phyloP scores from a whole-genome alignment of 1,284 basidiomycete genomes.

The Peniophora sp. region DNA sequence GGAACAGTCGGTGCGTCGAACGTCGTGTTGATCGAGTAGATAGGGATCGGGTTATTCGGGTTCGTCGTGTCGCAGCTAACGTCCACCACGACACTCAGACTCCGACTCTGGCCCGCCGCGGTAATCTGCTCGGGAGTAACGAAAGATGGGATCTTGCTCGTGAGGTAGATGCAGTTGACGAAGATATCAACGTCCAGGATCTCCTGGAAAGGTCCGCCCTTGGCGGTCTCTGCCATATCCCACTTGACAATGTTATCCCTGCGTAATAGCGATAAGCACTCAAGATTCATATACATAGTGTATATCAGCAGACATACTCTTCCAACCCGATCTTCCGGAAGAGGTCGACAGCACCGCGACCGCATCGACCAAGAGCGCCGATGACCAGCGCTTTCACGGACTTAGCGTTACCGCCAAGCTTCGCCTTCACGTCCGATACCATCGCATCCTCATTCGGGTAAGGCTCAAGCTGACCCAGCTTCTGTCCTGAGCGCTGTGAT shows the following conservation, averaged over 20 bases:
- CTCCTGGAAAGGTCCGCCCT: slow-evolving; percentile 95
- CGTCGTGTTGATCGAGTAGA: slow-evolving; percentile 94
- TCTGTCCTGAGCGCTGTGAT: slow-evolving; percentile 53
- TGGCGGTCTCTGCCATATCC: slow-evolving; percentile 96
- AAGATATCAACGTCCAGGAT: slow-evolving; percentile 98
- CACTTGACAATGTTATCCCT: slow-evolving; percentile 96
- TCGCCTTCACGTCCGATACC: slow-evolving; percentile 64
- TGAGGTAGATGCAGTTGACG: slow-evolving; percentile 99
- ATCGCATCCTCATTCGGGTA: slow-evolving; percentile 80
- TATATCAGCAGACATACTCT: slow-evolving; percentile 65
- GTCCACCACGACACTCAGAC: slow-evolving; percentile 86
- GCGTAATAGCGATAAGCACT: slow-evolving; percentile 1
- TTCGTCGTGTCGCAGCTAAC: slow-evolving; percentile 99
- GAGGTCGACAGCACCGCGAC: slow-evolving; percentile 92
- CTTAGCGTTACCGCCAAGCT: slow-evolving; percentile 66
- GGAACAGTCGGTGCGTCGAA: slow-evolving; percentile 91
- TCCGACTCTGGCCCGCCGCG: slow-evolving; percentile 62
- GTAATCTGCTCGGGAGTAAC: slow-evolving; percentile 71
- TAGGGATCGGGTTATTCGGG: slow-evolving; percentile 96
- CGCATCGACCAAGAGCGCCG: slow-evolving; percentile 93
- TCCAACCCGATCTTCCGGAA: slow-evolving; percentile 90
- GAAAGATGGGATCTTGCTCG: slow-evolving; percentile 85
- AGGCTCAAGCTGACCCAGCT: slow-evolving; percentile 67
- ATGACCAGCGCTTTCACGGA: slow-evolving; percentile 90
- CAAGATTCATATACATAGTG: no score